These are phyloP conservation scores for Pyricularia pennisetigena DNA, from an alignment of 2,329 filamentous ascomycete species.

Conservation along the genomic window DNA sequence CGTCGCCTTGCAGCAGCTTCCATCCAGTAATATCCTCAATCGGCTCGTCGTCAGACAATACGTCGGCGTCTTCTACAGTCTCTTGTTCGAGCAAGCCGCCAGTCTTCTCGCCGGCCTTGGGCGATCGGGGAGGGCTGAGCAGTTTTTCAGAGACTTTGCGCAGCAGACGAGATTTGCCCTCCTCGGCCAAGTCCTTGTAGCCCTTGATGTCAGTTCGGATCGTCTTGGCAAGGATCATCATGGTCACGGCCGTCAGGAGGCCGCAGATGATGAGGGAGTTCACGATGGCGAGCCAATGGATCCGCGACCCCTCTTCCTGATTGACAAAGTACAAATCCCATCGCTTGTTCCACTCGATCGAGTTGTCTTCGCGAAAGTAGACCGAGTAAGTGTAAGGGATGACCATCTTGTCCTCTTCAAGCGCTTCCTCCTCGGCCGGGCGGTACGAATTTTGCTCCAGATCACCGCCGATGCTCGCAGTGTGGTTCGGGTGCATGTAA, in stretches of 20 bases:
- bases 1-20: conserved; percentile 83
- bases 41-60: conserved; percentile 59
- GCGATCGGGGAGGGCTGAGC: conserved; percentile 25
- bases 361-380: conserved; percentile 76
- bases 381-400: conserved; percentile 86
- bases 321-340: conserved; percentile 90
- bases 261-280: conserved; percentile 80
- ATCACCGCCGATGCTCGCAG: conserved; percentile 31
- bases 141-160: conserved; percentile 17
- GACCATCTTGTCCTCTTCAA: conserved; percentile 55
- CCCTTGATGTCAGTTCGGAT: conserved; percentile 70
- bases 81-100: conserved; percentile 51
- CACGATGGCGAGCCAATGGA: conserved; percentile 82
- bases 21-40: conserved; percentile 77
- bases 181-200: conserved; percentile 59
- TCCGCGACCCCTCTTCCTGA: conserved; percentile 69
- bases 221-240: conserved; percentile 72
- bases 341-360: conserved; percentile 70
- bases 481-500: conserved; percentile 53
- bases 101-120: conserved; percentile 41
- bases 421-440: conserved; percentile 40
- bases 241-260: conserved; percentile 66
- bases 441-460: conserved; percentile 44
- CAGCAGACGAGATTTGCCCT: conserved; percentile 50
- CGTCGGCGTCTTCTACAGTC: conserved; percentile 39